phyloP scores from a whole-genome alignment of 768 basidiomycete genomes.

The Tulasnella sp. region DNA sequence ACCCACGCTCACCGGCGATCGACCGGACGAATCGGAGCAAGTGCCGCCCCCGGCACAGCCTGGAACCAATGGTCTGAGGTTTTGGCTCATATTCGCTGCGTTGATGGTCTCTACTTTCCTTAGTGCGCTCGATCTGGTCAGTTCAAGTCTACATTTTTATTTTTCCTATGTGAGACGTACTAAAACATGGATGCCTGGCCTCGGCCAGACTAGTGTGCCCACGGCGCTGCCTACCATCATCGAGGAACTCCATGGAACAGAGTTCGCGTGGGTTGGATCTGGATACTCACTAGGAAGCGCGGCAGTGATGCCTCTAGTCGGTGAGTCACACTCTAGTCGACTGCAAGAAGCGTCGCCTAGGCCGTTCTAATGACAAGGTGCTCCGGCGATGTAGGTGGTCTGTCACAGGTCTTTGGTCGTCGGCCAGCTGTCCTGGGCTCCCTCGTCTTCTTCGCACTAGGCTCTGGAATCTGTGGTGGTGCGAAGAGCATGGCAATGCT shows the following conservation, averaged over 20 bases:
- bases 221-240: constrained; percentile 21
- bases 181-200: neutral
- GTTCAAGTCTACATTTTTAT: neutral
- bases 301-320: constrained; percentile 32
- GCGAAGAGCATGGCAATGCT: constrained; percentile 37
- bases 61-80: neutral
- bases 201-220: constrained; percentile 3
- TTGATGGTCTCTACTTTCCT: constrained; percentile 15
- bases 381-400: constrained; percentile 8
- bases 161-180: neutral
- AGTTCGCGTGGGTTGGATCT: constrained; percentile 24
- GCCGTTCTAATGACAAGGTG: neutral
- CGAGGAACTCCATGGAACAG: constrained; percentile 5
- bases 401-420: constrained; percentile 35
- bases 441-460: constrained; percentile 34
- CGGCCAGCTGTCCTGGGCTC: constrained; percentile 30
- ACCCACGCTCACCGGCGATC: neutral
- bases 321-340: constrained; percentile 31
- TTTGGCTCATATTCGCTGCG: constrained; percentile 10
- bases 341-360: neutral
- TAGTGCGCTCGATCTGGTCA: constrained; percentile 5
- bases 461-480: constrained; percentile 36
- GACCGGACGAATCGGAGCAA: neutral
- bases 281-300: constrained; percentile 28
- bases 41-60: neutral